phyloP scores from a whole-genome alignment of 805 yeast species.

The Babjeviella inositovora region DNA sequence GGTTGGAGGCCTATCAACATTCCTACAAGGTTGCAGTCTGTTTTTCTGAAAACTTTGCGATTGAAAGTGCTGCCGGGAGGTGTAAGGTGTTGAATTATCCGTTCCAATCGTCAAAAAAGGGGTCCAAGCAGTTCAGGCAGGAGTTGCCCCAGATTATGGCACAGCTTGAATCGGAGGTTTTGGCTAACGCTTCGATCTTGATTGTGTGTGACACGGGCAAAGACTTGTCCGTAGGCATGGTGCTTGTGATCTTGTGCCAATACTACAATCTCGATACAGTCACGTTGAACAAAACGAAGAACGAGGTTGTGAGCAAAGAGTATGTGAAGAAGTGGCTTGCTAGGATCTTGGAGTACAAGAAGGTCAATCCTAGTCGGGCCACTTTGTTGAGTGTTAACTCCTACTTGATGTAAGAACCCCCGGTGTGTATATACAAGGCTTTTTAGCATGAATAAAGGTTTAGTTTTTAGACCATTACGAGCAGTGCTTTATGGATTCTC shows the following conservation, averaged over 20 bases:
- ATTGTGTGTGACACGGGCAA: conserved; percentile 48
- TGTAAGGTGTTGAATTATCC: conserved; percentile 4
- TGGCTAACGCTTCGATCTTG: conserved; percentile 10
- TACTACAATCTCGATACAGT: conserved; percentile 19
- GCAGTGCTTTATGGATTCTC: no score
- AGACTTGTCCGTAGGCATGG: conserved; percentile 52
- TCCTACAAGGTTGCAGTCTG: no score
- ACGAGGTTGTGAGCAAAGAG: no score
- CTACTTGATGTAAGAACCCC: conserved; percentile 28
- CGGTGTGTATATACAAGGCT: no score
- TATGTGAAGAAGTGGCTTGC: no score
- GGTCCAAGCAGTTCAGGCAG: conserved; percentile 43
- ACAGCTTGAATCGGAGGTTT: conserved; percentile 4
- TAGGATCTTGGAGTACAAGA: no score
- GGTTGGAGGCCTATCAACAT: conserved; percentile 1
- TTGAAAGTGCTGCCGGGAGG: conserved; percentile 2
- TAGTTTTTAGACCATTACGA: no score
- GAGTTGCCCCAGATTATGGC: conserved; percentile 24
- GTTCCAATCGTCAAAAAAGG: conserved; percentile 35
- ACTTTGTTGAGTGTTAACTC: conserved; percentile 60
- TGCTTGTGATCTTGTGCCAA: conserved; percentile 31
- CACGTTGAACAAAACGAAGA: no score
- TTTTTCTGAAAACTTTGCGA: no score
- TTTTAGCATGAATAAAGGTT: no score
- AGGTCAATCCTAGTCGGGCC: conserved; percentile 67